Base-by-base conservation (phyloP, 352 stramenopile genomes). In the Globisporangium spinosum region DNA sequence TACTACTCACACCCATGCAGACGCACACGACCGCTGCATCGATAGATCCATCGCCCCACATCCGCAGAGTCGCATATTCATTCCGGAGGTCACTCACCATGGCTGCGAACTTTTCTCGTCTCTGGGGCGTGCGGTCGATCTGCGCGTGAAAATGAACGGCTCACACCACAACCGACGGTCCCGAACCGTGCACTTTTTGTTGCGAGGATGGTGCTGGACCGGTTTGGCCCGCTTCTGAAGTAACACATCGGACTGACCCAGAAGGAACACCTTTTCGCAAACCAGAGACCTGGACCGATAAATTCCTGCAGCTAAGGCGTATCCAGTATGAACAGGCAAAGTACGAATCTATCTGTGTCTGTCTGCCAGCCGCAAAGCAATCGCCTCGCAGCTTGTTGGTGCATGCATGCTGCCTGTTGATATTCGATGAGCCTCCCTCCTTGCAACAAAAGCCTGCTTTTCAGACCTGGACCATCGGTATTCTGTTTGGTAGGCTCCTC, bases 121-220 rank as follows among this genome's bases (percentile, higher is more conserved):
- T 70, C 68, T 43, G 56, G 43, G 40, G 65, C 59, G 70, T 54
- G 38, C 53, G 25, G 53, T 27, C 17, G 32, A n/a, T 40, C 25
- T 59, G 54, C 27, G 40, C 47, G 25, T 7, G 23, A n/a, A 79
- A 82, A 82, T 82, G 75, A 72, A 82, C 75, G 75, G 73, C 75
- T 79, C 69, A 68, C 67, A 75, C 58, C 59, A 64, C 62, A 72
- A 73, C 68, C 67, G 62, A 60, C 49, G 51, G 62, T 68, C 34
- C 62, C 53, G 62, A 60, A 68, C 62, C 62, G 62, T 38, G 47
- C 58, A 9, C 22, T 35, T 65, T 57, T 29, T 57, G 15, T 29
- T 29, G 59, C 60, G 64, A 64, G 53, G 75, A 65, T 65, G 38
- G 38, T 35, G 74, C 17, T 8, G 20, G 13, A 34, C 43, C 43